phyloP scores from a whole-genome alignment of 2,329 filamentous ascomycete species.

The Seiridium unicorne region DNA sequence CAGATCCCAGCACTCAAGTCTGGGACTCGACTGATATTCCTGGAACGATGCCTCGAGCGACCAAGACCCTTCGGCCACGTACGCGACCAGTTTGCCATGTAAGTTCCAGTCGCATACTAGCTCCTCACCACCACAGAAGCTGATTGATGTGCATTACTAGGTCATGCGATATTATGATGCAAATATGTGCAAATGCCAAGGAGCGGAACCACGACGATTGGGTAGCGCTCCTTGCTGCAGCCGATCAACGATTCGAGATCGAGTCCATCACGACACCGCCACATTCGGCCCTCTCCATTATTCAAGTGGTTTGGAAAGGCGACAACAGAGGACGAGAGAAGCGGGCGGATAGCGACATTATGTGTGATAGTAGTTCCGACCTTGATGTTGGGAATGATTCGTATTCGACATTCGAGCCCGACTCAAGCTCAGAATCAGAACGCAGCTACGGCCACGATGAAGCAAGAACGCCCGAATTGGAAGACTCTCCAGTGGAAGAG shows the following conservation, averaged over 20 bases:
- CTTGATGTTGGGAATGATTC: not conserved
- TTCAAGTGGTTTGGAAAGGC: conserved; percentile 12
- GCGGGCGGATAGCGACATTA: not conserved
- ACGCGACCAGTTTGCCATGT: conserved; percentile 11
- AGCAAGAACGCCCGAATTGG: not conserved
- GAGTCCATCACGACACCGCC: conserved; percentile 9
- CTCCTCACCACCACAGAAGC: not conserved
- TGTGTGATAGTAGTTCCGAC: not conserved
- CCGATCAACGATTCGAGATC: conserved; percentile 12
- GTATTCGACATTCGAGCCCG: not conserved
- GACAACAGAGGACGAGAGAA: not conserved
- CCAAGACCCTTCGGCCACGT: conserved; percentile 8
- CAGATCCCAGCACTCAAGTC: conserved; percentile 16
- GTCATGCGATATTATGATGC: conserved; percentile 13
- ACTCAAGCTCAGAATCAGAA: not conserved
- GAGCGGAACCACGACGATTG: conserved; percentile 14
- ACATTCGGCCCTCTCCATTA: conserved; percentile 13
- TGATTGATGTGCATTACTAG: not conserved
- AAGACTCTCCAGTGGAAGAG: not conserved
- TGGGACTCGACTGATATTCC: conserved; percentile 14
- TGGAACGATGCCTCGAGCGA: conserved; percentile 12
- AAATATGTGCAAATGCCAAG: conserved; percentile 14
- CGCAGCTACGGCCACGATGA: not conserved
- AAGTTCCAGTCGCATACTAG: not conserved
- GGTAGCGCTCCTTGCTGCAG: conserved; percentile 10